A percentile compares a stretch with the other conserved stretches of the same genome.
phyloP scores from a whole-genome alignment of 164 flowering plant genomes.

The Malania oleifera region DNA sequence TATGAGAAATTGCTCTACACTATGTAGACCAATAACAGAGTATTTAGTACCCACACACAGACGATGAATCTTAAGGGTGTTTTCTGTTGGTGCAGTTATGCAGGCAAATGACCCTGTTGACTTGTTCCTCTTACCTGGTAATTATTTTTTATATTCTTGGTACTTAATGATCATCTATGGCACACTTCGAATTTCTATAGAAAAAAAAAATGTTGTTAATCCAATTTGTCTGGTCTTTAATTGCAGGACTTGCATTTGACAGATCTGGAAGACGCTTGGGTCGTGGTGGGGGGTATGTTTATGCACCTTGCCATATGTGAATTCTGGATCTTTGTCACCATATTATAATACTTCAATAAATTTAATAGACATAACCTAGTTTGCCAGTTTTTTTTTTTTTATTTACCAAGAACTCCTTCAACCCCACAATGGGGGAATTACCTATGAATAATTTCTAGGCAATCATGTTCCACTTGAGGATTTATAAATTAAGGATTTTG shows the following conservation, averaged over 20 bases:
- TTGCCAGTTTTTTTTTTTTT: no score
- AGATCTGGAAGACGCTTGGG: slow-evolving; percentile 90
- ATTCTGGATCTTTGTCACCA: no score
- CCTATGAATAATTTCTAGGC: no score
- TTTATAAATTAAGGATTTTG: no score
- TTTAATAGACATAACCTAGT: no score
- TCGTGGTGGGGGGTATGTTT: slow-evolving; percentile 93
- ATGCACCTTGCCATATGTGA: neutral
- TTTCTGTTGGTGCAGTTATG: slow-evolving; percentile 62
- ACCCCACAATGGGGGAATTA: no score
- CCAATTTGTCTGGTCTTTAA: slow-evolving; percentile 1
- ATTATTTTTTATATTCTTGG: neutral
- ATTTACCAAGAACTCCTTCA: no score
- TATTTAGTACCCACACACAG: no score
- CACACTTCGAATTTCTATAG: neutral
- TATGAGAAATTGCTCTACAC: no score
- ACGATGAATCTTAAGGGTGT: slow-evolving; percentile 11
- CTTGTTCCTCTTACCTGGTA: slow-evolving; percentile 85
- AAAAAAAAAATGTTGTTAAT: neutral
- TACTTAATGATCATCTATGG: slow-evolving; percentile 1
- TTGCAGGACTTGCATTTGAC: slow-evolving; percentile 91
- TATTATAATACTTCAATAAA: no score
- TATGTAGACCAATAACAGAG: no score
- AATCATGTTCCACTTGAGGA: no score
- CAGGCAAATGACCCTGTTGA: slow-evolving; percentile 80